Percentiles rank a stretch among this genome's conserved stretches.
Evolutionary conservation across 2,329 filamentous ascomycete species (phyloP).

Genomic region (Alternaria conjuncta): DNA sequence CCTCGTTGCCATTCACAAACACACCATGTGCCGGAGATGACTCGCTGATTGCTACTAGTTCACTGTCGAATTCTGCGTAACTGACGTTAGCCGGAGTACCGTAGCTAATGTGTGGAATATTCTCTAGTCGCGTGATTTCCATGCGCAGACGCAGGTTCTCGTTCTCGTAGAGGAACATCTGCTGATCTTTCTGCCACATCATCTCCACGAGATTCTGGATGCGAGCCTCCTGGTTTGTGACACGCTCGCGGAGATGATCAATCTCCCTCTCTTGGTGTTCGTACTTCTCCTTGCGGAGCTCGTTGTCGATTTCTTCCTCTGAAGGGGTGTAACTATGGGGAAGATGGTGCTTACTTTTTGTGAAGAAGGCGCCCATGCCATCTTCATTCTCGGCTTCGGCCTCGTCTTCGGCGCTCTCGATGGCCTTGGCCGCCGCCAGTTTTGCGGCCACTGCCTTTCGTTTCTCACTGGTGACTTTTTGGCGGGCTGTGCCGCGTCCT

Average conservation of each 20-base stretch:
- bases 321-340: not conserved
- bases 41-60: conserved; percentile 11
- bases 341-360: conserved; percentile 22
- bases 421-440: conserved; percentile 7
- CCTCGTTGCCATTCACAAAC: conserved; percentile 23
- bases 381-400: conserved; percentile 25
- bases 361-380: conserved; percentile 25
- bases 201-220: conserved; percentile 9
- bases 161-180: conserved; percentile 2
- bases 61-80: conserved; percentile 26
- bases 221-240: conserved; percentile 7
- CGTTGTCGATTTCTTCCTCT: not conserved
- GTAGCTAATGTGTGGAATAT: not conserved
- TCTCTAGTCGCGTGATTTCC: not conserved
- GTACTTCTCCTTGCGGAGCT: not conserved
- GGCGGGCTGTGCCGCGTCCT: conserved; percentile 5
- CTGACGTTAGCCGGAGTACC: conserved; percentile 17
- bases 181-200: conserved; percentile 3
- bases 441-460: conserved; percentile 12
- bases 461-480: conserved; percentile 9
- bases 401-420: conserved; percentile 14
- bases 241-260: conserved; percentile 10
- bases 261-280: conserved; percentile 12
- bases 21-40: conserved; percentile 12
- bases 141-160: conserved; percentile 1